phyloP scores from a whole-genome alignment of 805 yeast genomes.

The Kodamaea nitidulidarum region DNA sequence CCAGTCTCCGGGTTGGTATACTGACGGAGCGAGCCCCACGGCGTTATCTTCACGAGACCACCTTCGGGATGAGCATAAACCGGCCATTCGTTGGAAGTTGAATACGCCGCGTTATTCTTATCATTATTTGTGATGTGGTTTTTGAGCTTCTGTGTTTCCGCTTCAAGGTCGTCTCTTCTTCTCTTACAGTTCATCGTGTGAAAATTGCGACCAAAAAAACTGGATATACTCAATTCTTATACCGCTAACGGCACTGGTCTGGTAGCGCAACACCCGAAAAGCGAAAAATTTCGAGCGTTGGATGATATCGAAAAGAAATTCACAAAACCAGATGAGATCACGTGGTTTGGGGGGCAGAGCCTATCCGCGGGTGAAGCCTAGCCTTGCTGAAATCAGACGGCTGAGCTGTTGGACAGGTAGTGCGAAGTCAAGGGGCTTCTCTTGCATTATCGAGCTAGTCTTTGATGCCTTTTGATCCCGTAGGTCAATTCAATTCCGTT shows the following conservation, averaged over 20 bases:
- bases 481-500: no score
- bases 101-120: slow-evolving; percentile 14
- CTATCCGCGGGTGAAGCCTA: no score
- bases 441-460: no score
- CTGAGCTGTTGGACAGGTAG: no score
- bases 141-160: slow-evolving; percentile 20
- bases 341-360: no score
- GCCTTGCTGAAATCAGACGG: no score
- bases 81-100: slow-evolving; percentile 45
- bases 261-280: slow-evolving; percentile 2
- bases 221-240: slow-evolving; percentile 8
- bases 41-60: slow-evolving; percentile 57
- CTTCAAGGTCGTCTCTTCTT: slow-evolving; percentile 20
- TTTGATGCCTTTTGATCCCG: no score
- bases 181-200: slow-evolving; percentile 15
- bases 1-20: slow-evolving; percentile 40
- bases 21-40: slow-evolving; percentile 57
- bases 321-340: neutral
- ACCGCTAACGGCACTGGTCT: slow-evolving; percentile 3
- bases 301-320: neutral
- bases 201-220: slow-evolving; percentile 3
- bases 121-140: slow-evolving; percentile 15
- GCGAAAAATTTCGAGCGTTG: neutral
- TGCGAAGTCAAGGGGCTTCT: no score
- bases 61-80: slow-evolving; percentile 59